phyloP scores from a whole-genome alignment of 768 basidiomycete genomes.

The Mycena crocata region DNA sequence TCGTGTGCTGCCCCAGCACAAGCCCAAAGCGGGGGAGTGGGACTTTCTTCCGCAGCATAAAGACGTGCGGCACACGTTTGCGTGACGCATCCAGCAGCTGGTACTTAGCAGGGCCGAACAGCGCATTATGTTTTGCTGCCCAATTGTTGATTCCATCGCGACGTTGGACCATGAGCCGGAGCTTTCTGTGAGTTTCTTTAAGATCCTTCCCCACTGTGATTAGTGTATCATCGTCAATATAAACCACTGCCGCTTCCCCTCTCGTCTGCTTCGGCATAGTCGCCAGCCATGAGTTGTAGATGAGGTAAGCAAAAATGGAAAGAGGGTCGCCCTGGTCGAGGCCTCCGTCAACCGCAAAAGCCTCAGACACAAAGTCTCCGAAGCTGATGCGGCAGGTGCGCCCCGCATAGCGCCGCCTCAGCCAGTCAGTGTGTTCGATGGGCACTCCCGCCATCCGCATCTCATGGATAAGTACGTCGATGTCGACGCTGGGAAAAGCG shows the following conservation, averaged over 20 bases:
- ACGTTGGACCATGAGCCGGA: conserved; percentile 33
- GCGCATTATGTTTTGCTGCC: conserved; percentile 40
- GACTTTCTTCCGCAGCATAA: background rate
- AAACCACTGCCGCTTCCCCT: conserved; percentile 14
- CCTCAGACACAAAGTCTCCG: conserved; percentile 33
- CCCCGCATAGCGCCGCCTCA: conserved; percentile 13
- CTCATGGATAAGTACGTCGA: conserved; percentile 44
- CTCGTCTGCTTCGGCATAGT: background rate
- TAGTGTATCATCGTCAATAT: conserved; percentile 37
- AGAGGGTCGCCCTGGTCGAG: conserved; percentile 39
- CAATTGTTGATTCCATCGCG: conserved; percentile 40
- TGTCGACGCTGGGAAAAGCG: conserved; percentile 46
- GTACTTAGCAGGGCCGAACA: conserved; percentile 38
- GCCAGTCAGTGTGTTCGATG: conserved; percentile 30
- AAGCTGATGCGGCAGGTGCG: conserved; percentile 28
- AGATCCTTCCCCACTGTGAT: conserved; percentile 28
- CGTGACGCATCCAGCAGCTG: conserved; percentile 27
- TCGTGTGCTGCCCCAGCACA: conserved; percentile 23
- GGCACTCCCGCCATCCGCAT: conserved; percentile 44
- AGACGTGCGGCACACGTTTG: background rate
- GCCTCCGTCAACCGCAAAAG: conserved; percentile 26
- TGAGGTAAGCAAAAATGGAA: conserved; percentile 35
- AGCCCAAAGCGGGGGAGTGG: conserved; percentile 4
- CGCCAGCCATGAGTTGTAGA: conserved; percentile 38
- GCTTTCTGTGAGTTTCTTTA: conserved; percentile 19